phyloP scores from a whole-genome alignment of 352 stramenopile species.

The Plasmopara halstedii region DNA sequence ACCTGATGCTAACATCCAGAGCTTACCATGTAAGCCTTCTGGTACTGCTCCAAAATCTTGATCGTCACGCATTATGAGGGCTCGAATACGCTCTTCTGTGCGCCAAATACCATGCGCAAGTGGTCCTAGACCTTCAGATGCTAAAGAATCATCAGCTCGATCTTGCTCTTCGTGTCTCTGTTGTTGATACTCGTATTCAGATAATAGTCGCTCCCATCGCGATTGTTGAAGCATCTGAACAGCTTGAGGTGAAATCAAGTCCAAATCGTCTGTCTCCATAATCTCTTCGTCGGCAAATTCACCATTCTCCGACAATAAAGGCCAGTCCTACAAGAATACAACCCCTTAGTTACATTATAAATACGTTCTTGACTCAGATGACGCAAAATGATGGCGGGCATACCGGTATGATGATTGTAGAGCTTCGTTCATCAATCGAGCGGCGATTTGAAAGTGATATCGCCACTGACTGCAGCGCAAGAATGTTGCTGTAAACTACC shows the following conservation, averaged over 20 bases:
- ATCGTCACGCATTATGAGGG: slow-evolving; percentile 56
- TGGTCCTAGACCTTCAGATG: slow-evolving; percentile 45
- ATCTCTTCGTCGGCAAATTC: slow-evolving; percentile 34
- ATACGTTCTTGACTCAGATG: neutral
- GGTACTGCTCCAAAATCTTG: slow-evolving; percentile 44
- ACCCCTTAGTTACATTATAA: neutral
- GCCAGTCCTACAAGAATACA: slow-evolving; percentile 19
- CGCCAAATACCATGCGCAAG: slow-evolving; percentile 72
- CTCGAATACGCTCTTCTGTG: slow-evolving; percentile 74
- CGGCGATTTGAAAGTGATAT: slow-evolving; percentile 68
- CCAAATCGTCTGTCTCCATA: slow-evolving; percentile 22
- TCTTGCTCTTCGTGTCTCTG: slow-evolving; percentile 37
- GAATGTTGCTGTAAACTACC: slow-evolving; percentile 75
- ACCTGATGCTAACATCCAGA: slow-evolving; percentile 77
- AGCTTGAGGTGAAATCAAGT: slow-evolving; percentile 35
- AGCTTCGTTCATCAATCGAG: slow-evolving; percentile 76
- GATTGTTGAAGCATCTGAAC: slow-evolving; percentile 45
- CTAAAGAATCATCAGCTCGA: slow-evolving; percentile 19
- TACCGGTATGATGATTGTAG: slow-evolving; percentile 32
- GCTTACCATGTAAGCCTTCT: slow-evolving; percentile 58
- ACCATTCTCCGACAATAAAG: slow-evolving; percentile 34
- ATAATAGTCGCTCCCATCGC: slow-evolving; percentile 51
- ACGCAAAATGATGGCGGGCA: neutral
- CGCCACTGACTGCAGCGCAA: slow-evolving; percentile 61
- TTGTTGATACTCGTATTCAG: slow-evolving; percentile 64